Base-by-base conservation (phyloP, 257 asterid species). In the Plantago ovata region DNA sequence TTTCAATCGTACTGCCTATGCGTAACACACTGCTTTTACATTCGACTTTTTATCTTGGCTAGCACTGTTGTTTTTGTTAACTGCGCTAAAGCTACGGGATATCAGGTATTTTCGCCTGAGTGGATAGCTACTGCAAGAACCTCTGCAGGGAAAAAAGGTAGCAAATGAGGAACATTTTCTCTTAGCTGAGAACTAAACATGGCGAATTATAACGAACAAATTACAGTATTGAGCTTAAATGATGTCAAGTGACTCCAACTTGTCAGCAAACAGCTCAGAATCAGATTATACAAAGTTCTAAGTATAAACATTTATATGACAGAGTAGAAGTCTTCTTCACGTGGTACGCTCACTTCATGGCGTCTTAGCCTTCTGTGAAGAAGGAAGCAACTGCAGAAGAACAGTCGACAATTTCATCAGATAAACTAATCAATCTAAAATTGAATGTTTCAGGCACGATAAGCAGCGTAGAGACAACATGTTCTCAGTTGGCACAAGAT, bases 331-430 rank as follows among this genome's bases (percentile, higher is more conserved):
- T 39, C 57, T 45, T 22, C 61, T 38, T 45, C 28, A 66, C 67
- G 38, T 12, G 60, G 49, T 18, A 18, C 51, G 60, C 22, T 44
- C 32, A 48, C 44, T 68, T 87, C 89, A 87, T 41, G 87, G 53
- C 55, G 87, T 13, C 74, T 87, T 87, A 48, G 89, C 76, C 80
- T 84, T 87, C 44, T 32, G 82, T 43, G 85, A 68, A 7, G 89
- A 68, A 20, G 96, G 94, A 61, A 87, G 89, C 81, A 87, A 67
- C 96, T 84, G 89, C 77, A 72, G 4, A 5, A 51, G 11, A 40
- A 48, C 36, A 8, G 10, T 38, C 16, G 18, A 38, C 28, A 7
- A 48, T 39, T 21, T 1, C 19, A 61, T 16, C 38, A 15, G 2
- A 39, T 14, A 28, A 28, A 28, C 36, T 28, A 28, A 28, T 28